Evolutionary conservation across 129 eudicot genomes (phyloP), one percentile per base, ranked within the genome.

Genomic region (Centrapalus pauciflorus): DNA sequence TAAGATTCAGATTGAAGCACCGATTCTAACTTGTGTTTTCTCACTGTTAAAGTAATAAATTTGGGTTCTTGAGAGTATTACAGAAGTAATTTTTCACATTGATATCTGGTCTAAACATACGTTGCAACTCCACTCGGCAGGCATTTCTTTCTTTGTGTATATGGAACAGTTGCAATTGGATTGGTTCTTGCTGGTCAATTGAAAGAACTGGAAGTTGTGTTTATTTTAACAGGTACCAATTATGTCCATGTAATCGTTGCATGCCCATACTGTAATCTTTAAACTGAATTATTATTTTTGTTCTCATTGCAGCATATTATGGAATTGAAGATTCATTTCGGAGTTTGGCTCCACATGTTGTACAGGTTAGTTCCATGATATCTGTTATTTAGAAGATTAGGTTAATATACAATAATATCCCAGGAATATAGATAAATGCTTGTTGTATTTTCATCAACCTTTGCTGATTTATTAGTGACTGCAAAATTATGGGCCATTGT

Each of bases 61-160:
- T 38, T 62, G 52, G 24, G 1, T 45, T 45, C 52, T 45, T 45
- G 24, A 23, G 37, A 45, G 52, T 45, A 45, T 45, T 16, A 45
- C 16, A 16, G 52, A 45, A 23, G 25, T 38, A 40, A 43, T 72
- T 28, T n/a, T 48, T 30, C 7, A 38, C 43, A 14, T 65, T 48
- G 30, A 49, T 64, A 4, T 23, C 23, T 38, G 66, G 20, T 51
- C 37, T 61, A 52, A 28, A 62, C 33, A 63, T 55, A 41, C 56
- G 30, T 61, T 64, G 70, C 54, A 70, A 71, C 62, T 67, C 48
- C 46, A 70, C 25, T 73, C 49, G 67, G 81, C 85, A 92, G 98
- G 98, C 98, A 92, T 80, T 88, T 88, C 64, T 61, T 85, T 76
- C 87, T 92, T 67, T 92, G 98, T 72, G 60, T 88, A 46, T 92